Percentiles rank a stretch among this genome's conserved stretches.
These are phyloP conservation scores for Theobroma grandiflorum DNA, from an alignment of 441 rosid species.

Conservation along the genomic window DNA sequence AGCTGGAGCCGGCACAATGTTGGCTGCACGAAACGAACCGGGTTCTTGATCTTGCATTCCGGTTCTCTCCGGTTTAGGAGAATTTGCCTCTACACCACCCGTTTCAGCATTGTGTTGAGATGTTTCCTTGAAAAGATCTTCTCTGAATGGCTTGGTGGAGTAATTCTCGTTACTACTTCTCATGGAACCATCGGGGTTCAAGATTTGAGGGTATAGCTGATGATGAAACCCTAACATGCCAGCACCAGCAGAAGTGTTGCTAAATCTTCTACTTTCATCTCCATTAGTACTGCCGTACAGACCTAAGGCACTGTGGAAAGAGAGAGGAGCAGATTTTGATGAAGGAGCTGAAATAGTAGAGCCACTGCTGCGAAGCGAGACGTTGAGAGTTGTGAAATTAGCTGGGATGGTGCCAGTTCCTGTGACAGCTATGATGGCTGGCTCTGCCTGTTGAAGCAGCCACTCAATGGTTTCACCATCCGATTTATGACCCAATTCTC, in stretches of 20 bases:
- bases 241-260: slow-evolving; percentile 35
- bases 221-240: slow-evolving; percentile 67
- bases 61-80: slow-evolving; percentile 38
- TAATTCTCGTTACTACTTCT: slow-evolving; percentile 32
- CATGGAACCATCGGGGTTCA: slow-evolving; percentile 48
- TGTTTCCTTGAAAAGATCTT: slow-evolving; percentile 73
- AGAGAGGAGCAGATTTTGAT: slow-evolving; percentile 58
- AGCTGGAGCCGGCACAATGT: slow-evolving; percentile 55
- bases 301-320: slow-evolving; percentile 58
- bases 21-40: slow-evolving; percentile 43
- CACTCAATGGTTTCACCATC: slow-evolving; percentile 66
- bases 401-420: slow-evolving; percentile 71
- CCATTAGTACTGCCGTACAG: slow-evolving; percentile 43
- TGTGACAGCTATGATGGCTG: slow-evolving; percentile 56
- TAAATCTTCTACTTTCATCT: slow-evolving; percentile 48
- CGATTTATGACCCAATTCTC: slow-evolving; percentile 58
- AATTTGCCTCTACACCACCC: slow-evolving; percentile 26
- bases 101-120: slow-evolving; percentile 37
- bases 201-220: slow-evolving; percentile 62
- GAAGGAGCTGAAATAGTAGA: slow-evolving; percentile 57
- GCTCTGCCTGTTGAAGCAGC: slow-evolving; percentile 66
- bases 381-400: slow-evolving; percentile 72
- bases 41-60: slow-evolving; percentile 60
- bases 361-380: slow-evolving; percentile 64
- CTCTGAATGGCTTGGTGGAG: slow-evolving; percentile 56